Conservation (phyloP, 768 basidiomycete species). For the Mrakia hoshinonis region DNA sequence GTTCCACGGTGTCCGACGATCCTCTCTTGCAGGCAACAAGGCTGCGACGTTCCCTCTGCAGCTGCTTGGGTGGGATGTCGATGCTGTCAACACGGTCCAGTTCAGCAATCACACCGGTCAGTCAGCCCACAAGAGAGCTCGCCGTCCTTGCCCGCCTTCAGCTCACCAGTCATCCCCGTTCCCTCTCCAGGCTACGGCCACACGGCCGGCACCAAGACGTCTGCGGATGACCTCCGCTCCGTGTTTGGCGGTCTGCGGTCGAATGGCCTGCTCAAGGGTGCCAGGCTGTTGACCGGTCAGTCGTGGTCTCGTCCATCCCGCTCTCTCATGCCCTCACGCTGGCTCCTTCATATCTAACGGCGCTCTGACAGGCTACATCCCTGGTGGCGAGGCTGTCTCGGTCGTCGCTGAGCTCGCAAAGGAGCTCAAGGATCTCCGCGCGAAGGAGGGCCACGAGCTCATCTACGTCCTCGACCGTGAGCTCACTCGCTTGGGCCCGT, state of each 20-base stretch:
- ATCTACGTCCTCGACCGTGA: slow-evolving; percentile 87
- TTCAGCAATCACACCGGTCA: slow-evolving; percentile 88
- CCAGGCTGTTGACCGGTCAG: slow-evolving; percentile 70
- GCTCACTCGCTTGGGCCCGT: no score
- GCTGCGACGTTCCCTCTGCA: slow-evolving; percentile 57
- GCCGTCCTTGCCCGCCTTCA: no score
- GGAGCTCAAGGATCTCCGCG: slow-evolving; percentile 43
- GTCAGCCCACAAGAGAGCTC: slow-evolving; percentile 32
- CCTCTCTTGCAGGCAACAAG: slow-evolving; percentile 40
- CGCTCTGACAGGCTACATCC: slow-evolving; percentile 64
- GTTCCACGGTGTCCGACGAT: neutral
- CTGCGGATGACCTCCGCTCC: slow-evolving; percentile 61
- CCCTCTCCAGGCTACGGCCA: slow-evolving; percentile 79
- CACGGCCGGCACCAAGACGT: slow-evolving; percentile 68
- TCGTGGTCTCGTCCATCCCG: neutral
- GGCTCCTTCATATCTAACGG: neutral
- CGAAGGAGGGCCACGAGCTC: slow-evolving; percentile 45
- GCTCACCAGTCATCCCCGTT: no score
- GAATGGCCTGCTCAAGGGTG: slow-evolving; percentile 65
- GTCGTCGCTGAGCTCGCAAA: slow-evolving; percentile 57
- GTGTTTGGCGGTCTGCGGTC: slow-evolving; percentile 66
- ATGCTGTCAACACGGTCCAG: slow-evolving; percentile 76
- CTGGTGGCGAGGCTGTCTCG: slow-evolving; percentile 65
- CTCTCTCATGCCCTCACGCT: neutral
- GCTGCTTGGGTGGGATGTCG: slow-evolving; percentile 83